phyloP scores from a whole-genome alignment of 2,329 filamentous ascomycete species.

The Colletotrichum gloeosporioides region DNA sequence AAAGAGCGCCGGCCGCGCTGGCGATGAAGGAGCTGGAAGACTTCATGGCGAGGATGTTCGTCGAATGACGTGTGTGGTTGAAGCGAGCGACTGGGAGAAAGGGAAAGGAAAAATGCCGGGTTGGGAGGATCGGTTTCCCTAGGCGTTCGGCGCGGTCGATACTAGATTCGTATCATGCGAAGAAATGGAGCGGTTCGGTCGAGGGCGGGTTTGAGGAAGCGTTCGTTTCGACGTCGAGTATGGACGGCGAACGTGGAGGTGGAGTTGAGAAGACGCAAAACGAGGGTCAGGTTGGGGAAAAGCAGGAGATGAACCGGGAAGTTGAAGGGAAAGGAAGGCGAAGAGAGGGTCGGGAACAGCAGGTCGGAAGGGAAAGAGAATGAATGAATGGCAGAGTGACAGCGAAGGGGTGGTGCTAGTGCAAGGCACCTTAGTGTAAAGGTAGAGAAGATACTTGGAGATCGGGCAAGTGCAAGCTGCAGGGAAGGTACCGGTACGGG shows the following conservation, averaged over 20 bases:
- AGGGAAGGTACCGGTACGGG: constrained; percentile 6
- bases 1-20: constrained; percentile 4
- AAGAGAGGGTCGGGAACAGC: not conserved
- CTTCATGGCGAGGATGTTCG: not conserved
- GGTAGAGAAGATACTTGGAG: not conserved
- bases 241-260: not conserved
- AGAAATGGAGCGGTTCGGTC: not conserved
- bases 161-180: constrained; percentile 3
- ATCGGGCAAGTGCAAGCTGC: constrained; percentile 2
- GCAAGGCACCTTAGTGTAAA: not conserved
- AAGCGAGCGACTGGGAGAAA: constrained; percentile 11
- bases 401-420: constrained; percentile 13
- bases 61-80: constrained; percentile 1
- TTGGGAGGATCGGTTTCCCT: not conserved
- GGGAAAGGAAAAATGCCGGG: not conserved
- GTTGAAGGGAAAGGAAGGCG: constrained; percentile 1
- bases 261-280: constrained; percentile 2
- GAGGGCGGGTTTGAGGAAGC: not conserved
- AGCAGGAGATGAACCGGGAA: not conserved
- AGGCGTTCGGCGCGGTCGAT: not conserved
- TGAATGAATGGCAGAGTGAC: constrained; percentile 8
- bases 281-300: not conserved
- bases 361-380: not conserved
- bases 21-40: not conserved
- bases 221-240: not conserved